Percentiles rank a stretch among this genome's conserved stretches.
These are phyloP conservation scores for Mrakia hoshinonis DNA, from an alignment of 768 basidiomycete species.

Conservation along the genomic window DNA sequence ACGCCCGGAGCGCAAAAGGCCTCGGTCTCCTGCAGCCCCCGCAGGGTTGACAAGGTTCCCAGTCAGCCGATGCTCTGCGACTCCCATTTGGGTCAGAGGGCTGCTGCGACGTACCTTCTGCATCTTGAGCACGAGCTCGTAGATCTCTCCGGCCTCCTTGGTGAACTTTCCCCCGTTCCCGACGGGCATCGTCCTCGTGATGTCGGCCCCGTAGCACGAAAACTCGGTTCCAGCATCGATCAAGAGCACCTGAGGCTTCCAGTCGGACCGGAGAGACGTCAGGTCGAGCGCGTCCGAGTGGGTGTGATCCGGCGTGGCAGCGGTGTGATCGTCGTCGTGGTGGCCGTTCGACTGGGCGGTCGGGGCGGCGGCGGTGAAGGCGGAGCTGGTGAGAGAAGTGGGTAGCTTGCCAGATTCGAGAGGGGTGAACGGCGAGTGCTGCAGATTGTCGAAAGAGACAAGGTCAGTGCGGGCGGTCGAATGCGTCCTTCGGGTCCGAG, in stretches of 20 bases:
- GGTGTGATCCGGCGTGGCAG: constrained; percentile 22
- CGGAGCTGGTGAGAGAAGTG: constrained; percentile 32
- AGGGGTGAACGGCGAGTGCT: constrained; percentile 25
- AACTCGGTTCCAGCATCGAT: constrained; percentile 96
- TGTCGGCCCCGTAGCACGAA: constrained; percentile 58
- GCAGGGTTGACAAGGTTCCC: too few relatives aligned
- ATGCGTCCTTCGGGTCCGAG: background rate
- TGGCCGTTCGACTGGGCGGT: background rate
- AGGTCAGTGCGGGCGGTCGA: background rate
- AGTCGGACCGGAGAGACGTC: constrained; percentile 45
- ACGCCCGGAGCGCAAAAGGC: constrained; percentile 61
- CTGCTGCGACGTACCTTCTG: constrained; percentile 52
- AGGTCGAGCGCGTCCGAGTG: constrained; percentile 33
- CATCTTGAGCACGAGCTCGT: constrained; percentile 81
- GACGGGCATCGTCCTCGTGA: constrained; percentile 50
- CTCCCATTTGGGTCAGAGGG: too few relatives aligned
- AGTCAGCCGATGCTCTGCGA: too few relatives aligned
- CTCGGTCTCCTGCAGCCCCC: constrained; percentile 48
- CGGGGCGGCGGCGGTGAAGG: constrained; percentile 30
- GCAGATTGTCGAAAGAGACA: background rate
- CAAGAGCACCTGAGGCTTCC: constrained; percentile 59
- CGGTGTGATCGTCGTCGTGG: constrained; percentile 9
- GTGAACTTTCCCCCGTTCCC: constrained; percentile 89
- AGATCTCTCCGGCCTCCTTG: constrained; percentile 67
- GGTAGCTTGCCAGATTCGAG: constrained; percentile 37